Base-by-base conservation (phyloP, 768 basidiomycete genomes). In the Coprinopsis marcescibilis region DNA sequence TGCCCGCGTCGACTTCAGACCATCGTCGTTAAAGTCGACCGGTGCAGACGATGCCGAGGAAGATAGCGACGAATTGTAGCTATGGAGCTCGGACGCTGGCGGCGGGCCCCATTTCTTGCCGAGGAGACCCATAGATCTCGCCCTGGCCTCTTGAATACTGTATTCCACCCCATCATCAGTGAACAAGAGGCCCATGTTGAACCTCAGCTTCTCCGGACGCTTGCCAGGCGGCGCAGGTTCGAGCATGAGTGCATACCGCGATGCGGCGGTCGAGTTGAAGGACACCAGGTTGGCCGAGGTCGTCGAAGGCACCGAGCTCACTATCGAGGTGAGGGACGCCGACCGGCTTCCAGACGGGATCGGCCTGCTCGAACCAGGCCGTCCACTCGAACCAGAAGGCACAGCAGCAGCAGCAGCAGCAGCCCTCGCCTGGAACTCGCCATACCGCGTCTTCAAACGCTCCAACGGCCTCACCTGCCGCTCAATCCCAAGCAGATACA, bases 71-170 rank as follows among this genome's bases (percentile, higher is more conserved):
- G 67, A 62, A 4, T 65, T 56, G 20, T 60, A 64, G 26, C 58
- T 59, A 15, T 58, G 52, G n/a, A 61, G 59, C 48, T 72, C 68
- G 8, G 74, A 63, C 4, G 77, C 70, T 1, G 83, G 82, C 1
- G 80, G 77, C 2, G 82, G 80, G 0, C 63, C 69, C 89, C 89
- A 92, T 62, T 84, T 86, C 71, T 90, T 92, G 15, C 85, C 84
- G 7, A 88, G 68, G 12, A 91, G 75, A 23, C 89, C 89, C 72
- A 89, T 84, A 7, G 83, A 83, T 14, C 81, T 78, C 1, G 89
- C 86, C 8, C 89, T 74, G 27, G 82, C 83, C 71, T 91, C 94
- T 57, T 88, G 82, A 19, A 84, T 81, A 56, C 88, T 85, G 65
- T 86, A 95, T 61, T 97, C 93, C 1, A 78, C 71, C 2, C 81